These are phyloP conservation scores for Saccharum officinarum DNA, from an alignment of 176 grass and related monocot species.

Conservation along the genomic window DNA sequence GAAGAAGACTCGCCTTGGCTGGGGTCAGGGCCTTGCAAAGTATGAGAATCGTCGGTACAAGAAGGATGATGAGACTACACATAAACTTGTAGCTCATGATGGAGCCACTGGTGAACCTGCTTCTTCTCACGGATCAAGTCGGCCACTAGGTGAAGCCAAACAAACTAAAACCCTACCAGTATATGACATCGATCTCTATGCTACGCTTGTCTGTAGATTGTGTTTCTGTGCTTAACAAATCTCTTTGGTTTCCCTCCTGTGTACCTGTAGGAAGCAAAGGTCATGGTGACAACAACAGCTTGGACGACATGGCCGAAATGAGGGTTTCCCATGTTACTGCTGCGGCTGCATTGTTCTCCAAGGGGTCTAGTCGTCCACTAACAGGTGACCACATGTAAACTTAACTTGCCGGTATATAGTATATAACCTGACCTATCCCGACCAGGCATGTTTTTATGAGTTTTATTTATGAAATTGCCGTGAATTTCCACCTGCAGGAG, in stretches of 20 bases:
- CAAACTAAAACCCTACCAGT: not conserved
- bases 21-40: conserved; percentile 54
- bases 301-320: not conserved
- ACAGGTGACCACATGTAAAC: not conserved
- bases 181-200: not conserved
- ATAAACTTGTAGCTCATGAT: not conserved
- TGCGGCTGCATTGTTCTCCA: not conserved
- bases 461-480: conserved; percentile 31
- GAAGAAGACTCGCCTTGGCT: conserved; percentile 57
- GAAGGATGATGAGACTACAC: not conserved
- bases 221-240: not conserved
- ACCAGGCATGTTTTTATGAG: conserved; percentile 29
- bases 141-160: not conserved
- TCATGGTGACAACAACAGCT: not conserved
- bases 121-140: not conserved
- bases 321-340: not conserved
- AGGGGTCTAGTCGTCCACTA: not conserved
- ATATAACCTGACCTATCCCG: not conserved
- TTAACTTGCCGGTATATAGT: not conserved
- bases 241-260: not conserved
- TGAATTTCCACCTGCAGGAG: conserved; percentile 43
- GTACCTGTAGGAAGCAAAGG: not conserved
- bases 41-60: conserved; percentile 54
- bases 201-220: not conserved
- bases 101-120: not conserved